phyloP scores from a whole-genome alignment of 2,329 filamentous ascomycete species.

The Aquanectria penicillioides region DNA sequence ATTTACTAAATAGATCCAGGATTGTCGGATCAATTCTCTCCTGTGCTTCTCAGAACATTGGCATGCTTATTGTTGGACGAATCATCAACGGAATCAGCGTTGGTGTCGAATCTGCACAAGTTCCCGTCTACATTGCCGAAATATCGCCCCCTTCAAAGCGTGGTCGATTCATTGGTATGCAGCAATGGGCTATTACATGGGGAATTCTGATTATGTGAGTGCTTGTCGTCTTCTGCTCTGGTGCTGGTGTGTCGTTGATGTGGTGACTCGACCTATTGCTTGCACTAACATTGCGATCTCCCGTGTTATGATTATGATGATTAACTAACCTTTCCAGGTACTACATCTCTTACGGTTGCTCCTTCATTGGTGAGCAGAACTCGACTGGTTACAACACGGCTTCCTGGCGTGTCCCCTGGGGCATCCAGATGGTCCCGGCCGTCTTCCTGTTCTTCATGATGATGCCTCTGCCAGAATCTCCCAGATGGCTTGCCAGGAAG shows the following conservation, averaged over 20 bases:
- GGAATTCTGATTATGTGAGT: constrained; percentile 59
- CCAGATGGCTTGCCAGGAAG: constrained; percentile 71
- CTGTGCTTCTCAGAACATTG: constrained; percentile 55
- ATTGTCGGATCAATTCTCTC: constrained; percentile 58
- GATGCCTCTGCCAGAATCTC: constrained; percentile 69
- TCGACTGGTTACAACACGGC: constrained; percentile 54
- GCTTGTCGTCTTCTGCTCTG: too few relatives aligned
- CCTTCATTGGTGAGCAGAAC: constrained; percentile 59
- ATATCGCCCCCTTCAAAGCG: constrained; percentile 63
- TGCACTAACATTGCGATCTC: too few relatives aligned
- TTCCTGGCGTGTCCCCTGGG: constrained; percentile 73
- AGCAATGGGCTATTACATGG: constrained; percentile 77
- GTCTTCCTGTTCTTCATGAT: constrained; percentile 68
- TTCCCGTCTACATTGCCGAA: constrained; percentile 73
- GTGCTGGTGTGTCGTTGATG: too few relatives aligned
- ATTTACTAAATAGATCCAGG: constrained; percentile 43
- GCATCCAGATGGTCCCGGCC: constrained; percentile 70
- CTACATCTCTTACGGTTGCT: constrained; percentile 73
- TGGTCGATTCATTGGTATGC: constrained; percentile 72
- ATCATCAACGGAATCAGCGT: constrained; percentile 71
- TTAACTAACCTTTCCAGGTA: constrained; percentile 67
- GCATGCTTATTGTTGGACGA: constrained; percentile 57
- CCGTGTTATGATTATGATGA: too few relatives aligned
- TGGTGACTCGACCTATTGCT: too few relatives aligned
- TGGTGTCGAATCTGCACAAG: constrained; percentile 69